Conservation (phyloP, 2,329 filamentous ascomycete species). For the Raffaelea ambrosiae region DNA sequence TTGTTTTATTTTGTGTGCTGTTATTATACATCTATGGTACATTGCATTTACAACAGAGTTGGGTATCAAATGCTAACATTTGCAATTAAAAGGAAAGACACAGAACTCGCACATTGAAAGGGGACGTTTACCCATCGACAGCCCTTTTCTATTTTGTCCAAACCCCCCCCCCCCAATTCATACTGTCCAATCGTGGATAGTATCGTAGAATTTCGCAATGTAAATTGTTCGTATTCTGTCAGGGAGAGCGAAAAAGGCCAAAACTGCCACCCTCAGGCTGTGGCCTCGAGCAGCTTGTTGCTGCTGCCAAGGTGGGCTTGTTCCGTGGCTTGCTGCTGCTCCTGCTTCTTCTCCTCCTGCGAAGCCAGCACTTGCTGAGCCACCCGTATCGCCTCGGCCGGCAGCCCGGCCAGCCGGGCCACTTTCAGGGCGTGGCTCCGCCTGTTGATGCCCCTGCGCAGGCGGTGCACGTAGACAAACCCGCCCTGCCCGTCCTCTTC, state of each 20-base stretch:
- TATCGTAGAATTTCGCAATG: too few species aligned
- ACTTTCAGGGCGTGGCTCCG: conserved; percentile 91
- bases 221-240: too few species aligned
- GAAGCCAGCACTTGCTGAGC: conserved; percentile 49
- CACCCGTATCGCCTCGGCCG: conserved; percentile 59
- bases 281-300: not conserved
- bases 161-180: too few species aligned
- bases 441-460: conserved; percentile 75
- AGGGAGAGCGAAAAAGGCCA: too few species aligned
- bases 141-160: too few species aligned
- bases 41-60: not conserved
- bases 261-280: too few species aligned
- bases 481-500: conserved; percentile 60
- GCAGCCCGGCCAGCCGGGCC: conserved; percentile 77
- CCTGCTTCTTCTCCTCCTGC: conserved; percentile 1
- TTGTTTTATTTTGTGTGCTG: conserved; percentile 4
- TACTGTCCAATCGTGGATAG: too few species aligned
- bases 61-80: not conserved
- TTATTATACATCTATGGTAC: conserved; percentile 2
- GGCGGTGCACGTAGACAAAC: conserved; percentile 79
- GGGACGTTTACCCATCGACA: too few species aligned
- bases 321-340: not conserved
- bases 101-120: too few species aligned
- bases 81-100: too few species aligned
- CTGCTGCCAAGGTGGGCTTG: not conserved